Evolutionary conservation across 179 eudicot genomes (phyloP).

Genomic region (Silene coronaria): DNA sequence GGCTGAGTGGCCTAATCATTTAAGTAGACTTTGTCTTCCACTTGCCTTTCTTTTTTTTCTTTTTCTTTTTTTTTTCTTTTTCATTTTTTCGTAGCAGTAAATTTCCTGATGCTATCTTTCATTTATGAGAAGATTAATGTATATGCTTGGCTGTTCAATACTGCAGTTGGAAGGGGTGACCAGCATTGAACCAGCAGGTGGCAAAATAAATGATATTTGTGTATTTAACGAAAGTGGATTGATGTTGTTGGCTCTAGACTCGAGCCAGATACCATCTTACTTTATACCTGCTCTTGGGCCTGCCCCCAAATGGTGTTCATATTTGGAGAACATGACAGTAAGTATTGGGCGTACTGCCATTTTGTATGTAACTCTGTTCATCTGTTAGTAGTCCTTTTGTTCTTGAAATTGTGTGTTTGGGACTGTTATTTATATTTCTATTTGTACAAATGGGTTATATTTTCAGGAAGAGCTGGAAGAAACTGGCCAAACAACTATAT

Average conservation of each 20-base stretch:
- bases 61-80: not conserved
- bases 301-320: slow-evolving; percentile 96
- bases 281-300: slow-evolving; percentile 92
- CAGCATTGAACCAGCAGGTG: slow-evolving; percentile 88
- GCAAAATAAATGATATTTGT: slow-evolving; percentile 79
- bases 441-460: slow-evolving; percentile 12
- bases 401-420: not conserved
- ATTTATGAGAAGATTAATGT: not conserved
- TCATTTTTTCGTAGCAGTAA: not conserved
- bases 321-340: slow-evolving; percentile 81
- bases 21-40: not conserved
- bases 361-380: not conserved
- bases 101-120: not conserved
- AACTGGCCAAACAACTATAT: slow-evolving; percentile 65
- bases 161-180: slow-evolving; percentile 95
- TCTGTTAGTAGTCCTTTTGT: not conserved
- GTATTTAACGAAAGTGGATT: slow-evolving; percentile 72
- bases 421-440: not conserved
- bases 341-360: slow-evolving; percentile 24
- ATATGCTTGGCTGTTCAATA: not conserved
- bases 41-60: not conserved
- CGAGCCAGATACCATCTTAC: slow-evolving; percentile 76
- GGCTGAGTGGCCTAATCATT: not conserved
- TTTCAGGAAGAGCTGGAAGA: slow-evolving; percentile 93
- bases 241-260: slow-evolving; percentile 77